Conservation (phyloP, 345 rosid species). For the Noccaea caerulescens region DNA sequence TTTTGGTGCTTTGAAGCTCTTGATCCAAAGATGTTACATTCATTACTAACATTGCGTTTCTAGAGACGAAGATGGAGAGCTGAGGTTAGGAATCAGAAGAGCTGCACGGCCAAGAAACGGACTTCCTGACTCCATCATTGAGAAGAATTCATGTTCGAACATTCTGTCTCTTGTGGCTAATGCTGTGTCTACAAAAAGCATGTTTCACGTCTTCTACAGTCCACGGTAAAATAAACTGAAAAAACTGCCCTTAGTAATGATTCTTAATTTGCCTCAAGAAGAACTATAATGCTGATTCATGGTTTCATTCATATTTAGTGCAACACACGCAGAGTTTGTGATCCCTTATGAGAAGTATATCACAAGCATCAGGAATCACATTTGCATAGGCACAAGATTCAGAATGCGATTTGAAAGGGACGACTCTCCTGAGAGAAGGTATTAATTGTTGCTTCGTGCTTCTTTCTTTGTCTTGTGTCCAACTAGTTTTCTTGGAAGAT, state of each 20-base stretch:
- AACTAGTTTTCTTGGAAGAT: background rate
- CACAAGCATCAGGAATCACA: conserved; percentile 59
- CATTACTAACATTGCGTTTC: conserved; percentile 16
- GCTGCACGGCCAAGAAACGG: conserved; percentile 71
- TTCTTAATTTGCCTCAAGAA: conserved; percentile 3
- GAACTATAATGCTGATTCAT: conserved; percentile 5
- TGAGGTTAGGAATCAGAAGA: conserved; percentile 87
- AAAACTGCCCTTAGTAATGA: background rate
- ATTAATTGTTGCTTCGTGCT: conserved; percentile 30
- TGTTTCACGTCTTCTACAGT: conserved; percentile 76
- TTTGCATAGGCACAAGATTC: conserved; percentile 75
- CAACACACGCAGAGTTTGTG: conserved; percentile 83
- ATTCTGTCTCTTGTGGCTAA: conserved; percentile 67
- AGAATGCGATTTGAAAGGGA: conserved; percentile 82
- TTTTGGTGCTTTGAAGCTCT: conserved; percentile 24
- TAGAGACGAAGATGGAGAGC: conserved; percentile 80
- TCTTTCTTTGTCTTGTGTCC: conserved; percentile 16
- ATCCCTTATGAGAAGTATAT: conserved; percentile 73
- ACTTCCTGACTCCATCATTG: conserved; percentile 68
- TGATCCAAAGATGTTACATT: background rate
- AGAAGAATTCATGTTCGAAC: conserved; percentile 54
- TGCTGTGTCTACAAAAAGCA: conserved; percentile 68
- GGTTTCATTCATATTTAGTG: conserved; percentile 53
- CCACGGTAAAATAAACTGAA: conserved; percentile 65
- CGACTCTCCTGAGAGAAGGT: conserved; percentile 89